phyloP scores from a whole-genome alignment of 139 green algal genomes.

The Micractinium sp. region DNA sequence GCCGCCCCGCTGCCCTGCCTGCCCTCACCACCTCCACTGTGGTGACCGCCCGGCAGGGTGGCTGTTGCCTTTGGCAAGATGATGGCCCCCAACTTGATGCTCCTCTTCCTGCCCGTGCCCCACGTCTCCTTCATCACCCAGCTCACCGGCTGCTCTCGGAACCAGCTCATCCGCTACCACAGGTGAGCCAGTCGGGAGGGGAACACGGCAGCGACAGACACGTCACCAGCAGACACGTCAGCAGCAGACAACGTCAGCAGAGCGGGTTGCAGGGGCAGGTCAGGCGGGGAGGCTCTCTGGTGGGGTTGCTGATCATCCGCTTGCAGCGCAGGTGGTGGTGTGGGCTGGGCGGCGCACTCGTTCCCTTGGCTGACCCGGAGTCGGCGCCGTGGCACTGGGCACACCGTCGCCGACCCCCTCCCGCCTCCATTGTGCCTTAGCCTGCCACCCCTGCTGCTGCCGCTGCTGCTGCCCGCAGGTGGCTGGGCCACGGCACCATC shows the following conservation, averaged over 20 bases:
- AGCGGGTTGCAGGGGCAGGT: too few relatives aligned
- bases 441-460: neutral
- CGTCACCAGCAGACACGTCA: neutral
- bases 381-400: neutral
- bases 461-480: slow-evolving; percentile 4
- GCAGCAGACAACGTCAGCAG: neutral
- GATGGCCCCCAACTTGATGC: slow-evolving; percentile 23
- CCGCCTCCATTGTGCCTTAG: neutral
- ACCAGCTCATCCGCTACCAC: slow-evolving; percentile 41
- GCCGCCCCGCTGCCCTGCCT: neutral
- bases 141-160: slow-evolving; percentile 22
- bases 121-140: slow-evolving; percentile 41
- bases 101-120: slow-evolving; percentile 48
- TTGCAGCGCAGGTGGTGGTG: neutral
- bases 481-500: slow-evolving; percentile 53
- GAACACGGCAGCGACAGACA: too few relatives aligned
- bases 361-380: too few relatives aligned
- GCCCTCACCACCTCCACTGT: neutral
- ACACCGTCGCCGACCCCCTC: neutral
- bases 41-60: slow-evolving; percentile 1
- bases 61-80: slow-evolving; percentile 35
- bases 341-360: neutral
- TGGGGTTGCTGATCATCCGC: neutral
- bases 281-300: neutral
- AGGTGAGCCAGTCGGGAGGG: neutral